Percentiles rank a stretch among this genome's conserved stretches.
Evolutionary conservation across 2,329 filamentous ascomycete species (phyloP).

Genomic region (Pseudocercospora ulei): DNA sequence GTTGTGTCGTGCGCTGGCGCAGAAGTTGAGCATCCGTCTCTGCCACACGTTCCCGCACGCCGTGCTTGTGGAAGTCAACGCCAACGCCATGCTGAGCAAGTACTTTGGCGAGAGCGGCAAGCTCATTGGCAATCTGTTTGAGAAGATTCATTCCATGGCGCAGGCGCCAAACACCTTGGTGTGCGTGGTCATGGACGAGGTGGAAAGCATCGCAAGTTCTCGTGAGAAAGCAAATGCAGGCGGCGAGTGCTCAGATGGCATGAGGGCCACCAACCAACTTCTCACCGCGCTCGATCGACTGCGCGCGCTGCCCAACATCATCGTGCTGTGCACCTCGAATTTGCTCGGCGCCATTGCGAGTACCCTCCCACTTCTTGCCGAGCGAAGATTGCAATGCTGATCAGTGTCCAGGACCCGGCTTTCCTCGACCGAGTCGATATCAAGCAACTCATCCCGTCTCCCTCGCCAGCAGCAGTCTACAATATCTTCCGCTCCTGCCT

Average conservation of each 20-base stretch:
- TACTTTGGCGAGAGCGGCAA: conserved; percentile 44
- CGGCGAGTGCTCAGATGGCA: conserved; percentile 41
- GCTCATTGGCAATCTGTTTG: conserved; percentile 39
- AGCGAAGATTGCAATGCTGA: conserved; percentile 19
- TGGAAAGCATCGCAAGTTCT: conserved; percentile 43
- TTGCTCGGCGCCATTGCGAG: conserved; percentile 38
- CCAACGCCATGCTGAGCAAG: conserved; percentile 41
- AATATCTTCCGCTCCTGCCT: conserved; percentile 44
- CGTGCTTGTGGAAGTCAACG: conserved; percentile 41
- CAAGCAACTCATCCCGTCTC: conserved; percentile 39
- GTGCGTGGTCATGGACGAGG: conserved; percentile 44
- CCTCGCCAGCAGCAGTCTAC: conserved; percentile 38
- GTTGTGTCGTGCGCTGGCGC: conserved; percentile 43
- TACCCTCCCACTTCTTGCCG: conserved; percentile 10
- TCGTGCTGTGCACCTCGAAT: conserved; percentile 46
- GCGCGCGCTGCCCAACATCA: conserved; percentile 38
- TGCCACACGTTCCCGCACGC: conserved; percentile 31
- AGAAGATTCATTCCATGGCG: conserved; percentile 33
- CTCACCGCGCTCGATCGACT: conserved; percentile 43
- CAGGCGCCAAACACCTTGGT: conserved; percentile 38
- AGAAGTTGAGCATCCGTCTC: conserved; percentile 44
- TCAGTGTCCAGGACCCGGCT: conserved; percentile 10
- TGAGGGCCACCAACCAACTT: conserved; percentile 45
- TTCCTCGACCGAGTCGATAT: conserved; percentile 36
- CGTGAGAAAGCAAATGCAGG: conserved; percentile 36